Conservation (phyloP, 306 rosid species). For the Glycine soja region DNA sequence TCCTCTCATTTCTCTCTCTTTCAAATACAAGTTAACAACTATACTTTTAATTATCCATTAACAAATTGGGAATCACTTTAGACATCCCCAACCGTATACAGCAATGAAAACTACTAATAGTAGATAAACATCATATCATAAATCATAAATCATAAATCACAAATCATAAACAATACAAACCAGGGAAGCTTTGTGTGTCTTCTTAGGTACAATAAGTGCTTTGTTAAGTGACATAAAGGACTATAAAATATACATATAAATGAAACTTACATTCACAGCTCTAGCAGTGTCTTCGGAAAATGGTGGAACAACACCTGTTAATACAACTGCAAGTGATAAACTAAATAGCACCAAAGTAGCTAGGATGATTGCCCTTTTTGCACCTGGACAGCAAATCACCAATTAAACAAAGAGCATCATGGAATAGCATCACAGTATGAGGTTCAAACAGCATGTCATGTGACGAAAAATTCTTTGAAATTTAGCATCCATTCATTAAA, state of each 20-base stretch:
- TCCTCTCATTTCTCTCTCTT: background rate
- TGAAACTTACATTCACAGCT: conserved; percentile 78
- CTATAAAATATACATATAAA: background rate
- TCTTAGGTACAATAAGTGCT: background rate
- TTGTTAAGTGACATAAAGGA: background rate
- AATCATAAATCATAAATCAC: no score
- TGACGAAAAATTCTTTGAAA: conserved; percentile 11
- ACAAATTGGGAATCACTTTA: background rate
- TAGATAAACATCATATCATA: background rate
- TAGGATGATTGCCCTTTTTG: conserved; percentile 64
- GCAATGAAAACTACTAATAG: background rate
- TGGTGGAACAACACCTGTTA: conserved; percentile 71
- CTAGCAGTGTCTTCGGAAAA: conserved; percentile 80
- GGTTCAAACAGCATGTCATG: background rate
- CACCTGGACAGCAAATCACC: conserved; percentile 60
- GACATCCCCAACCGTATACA: background rate
- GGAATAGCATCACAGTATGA: background rate
- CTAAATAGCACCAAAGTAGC: conserved; percentile 68
- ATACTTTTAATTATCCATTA: no score
- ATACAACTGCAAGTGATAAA: conserved; percentile 62
- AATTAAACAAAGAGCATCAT: conserved; percentile 36
- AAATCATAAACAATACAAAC: background rate
- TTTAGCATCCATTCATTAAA: conserved; percentile 1
- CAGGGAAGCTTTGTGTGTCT: background rate
- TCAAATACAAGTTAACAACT: background rate